A percentile compares a stretch with the other conserved stretches of the same genome.
Evolutionary conservation across 805 yeast genomes (phyloP).

Genomic region (Brettanomyces bruxellensis): DNA sequence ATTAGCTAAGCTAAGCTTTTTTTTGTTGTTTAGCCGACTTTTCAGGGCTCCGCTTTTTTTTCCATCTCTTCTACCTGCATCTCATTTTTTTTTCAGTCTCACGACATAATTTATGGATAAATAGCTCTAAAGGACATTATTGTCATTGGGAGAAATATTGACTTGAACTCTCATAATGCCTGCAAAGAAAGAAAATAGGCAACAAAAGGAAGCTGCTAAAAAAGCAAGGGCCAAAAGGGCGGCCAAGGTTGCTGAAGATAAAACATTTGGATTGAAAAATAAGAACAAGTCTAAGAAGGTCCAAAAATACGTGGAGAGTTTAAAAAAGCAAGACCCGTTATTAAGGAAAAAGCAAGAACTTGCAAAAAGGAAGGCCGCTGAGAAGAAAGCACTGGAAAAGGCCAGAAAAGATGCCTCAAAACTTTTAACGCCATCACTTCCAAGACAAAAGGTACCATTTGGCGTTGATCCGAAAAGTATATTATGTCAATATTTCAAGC

Average conservation of each 20-base stretch:
- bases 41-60: too few species aligned
- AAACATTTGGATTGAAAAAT: conserved; percentile 92
- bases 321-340: conserved; percentile 50
- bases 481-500: conserved; percentile 80
- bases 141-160: too few species aligned
- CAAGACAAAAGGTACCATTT: conserved; percentile 80
- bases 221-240: conserved; percentile 54
- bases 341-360: conserved; percentile 36
- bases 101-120: background rate
- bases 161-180: background rate
- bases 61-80: too few species aligned
- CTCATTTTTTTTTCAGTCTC: background rate
- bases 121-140: too few species aligned
- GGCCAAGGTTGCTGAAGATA: conserved; percentile 64
- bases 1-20: too few species aligned
- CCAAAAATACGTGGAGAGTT: conserved; percentile 62
- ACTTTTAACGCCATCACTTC: conserved; percentile 56
- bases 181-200: conserved; percentile 37
- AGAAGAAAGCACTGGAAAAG: conserved; percentile 83
- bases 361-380: conserved; percentile 68
- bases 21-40: too few species aligned
- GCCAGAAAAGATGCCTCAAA: conserved; percentile 85
- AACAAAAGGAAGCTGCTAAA: conserved; percentile 45
- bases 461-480: conserved; percentile 97
- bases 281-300: conserved; percentile 92